Evolutionary conservation across 192 early-diverging fungal species (phyloP).

Genomic region (Dissophora globulifera): DNA sequence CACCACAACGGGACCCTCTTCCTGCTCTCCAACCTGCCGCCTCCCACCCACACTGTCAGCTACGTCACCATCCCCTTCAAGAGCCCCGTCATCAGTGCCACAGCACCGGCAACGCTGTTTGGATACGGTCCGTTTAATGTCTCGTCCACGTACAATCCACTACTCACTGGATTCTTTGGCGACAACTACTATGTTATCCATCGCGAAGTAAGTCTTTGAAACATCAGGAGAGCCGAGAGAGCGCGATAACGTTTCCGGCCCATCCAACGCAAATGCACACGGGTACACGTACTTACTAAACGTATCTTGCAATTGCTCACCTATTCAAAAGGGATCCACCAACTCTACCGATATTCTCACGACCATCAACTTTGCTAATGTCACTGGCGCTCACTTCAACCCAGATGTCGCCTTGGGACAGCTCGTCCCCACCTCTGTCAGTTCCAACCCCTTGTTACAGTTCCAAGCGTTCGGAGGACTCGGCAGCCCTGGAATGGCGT

Average conservation of each 20-base stretch:
- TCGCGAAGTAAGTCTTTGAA: background rate
- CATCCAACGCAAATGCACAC: background rate
- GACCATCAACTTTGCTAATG: background rate
- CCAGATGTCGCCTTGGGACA: background rate
- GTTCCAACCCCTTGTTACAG: background rate
- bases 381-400: background rate
- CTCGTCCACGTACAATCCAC: background rate
- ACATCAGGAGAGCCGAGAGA: too few species aligned
- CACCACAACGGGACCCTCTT: background rate
- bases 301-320: too few species aligned
- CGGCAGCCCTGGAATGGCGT: background rate
- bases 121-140: background rate
- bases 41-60: background rate
- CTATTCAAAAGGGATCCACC: background rate
- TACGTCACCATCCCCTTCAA: background rate
- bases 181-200: background rate
- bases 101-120: background rate
- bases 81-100: background rate
- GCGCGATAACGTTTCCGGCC: background rate
- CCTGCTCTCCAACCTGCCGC: background rate
- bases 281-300: too few species aligned
- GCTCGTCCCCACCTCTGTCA: background rate
- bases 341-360: background rate
- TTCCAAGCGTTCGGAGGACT: background rate
- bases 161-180: background rate